Percentiles rank a stretch among this genome's conserved stretches.
These are phyloP conservation scores for Yamadazyma conglobata DNA, from an alignment of 1,139 yeast species.

Conservation along the genomic window DNA sequence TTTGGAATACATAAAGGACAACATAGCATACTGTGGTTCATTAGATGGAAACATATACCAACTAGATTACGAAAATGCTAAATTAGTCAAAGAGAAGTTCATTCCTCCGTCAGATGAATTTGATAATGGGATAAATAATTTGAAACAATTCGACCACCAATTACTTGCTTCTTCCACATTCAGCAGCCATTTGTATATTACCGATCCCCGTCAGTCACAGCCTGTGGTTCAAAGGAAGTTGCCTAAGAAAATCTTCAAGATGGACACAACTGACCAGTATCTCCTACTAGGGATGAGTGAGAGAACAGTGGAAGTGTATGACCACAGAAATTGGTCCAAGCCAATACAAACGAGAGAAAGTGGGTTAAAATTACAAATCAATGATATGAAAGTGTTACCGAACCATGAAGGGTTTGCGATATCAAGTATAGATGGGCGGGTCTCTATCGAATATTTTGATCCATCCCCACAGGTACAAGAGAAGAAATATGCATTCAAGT, in stretches of 20 bases:
- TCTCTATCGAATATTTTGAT: slow-evolving; percentile 72
- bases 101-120: slow-evolving; percentile 8
- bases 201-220: slow-evolving; percentile 16
- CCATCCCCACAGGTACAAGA: slow-evolving; percentile 43
- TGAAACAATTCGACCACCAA: slow-evolving; percentile 17
- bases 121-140: slow-evolving; percentile 28
- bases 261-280: slow-evolving; percentile 52
- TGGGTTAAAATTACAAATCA: slow-evolving; percentile 71
- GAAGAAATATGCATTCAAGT: slow-evolving; percentile 70
- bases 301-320: slow-evolving; percentile 57
- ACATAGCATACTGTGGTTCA: slow-evolving; percentile 30
- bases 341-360: slow-evolving; percentile 60
- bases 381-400: slow-evolving; percentile 58
- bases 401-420: slow-evolving; percentile 62
- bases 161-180: slow-evolving; percentile 12
- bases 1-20: slow-evolving; percentile 14
- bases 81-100: slow-evolving; percentile 17
- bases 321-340: slow-evolving; percentile 38
- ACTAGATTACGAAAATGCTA: slow-evolving; percentile 42
- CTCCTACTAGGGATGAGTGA: slow-evolving; percentile 58
- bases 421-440: slow-evolving; percentile 85
- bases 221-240: slow-evolving; percentile 4
- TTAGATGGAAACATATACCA: slow-evolving; percentile 40
- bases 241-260: slow-evolving; percentile 54
- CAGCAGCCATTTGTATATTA: slow-evolving; percentile 10